Conservation (phyloP, 2,329 filamentous ascomycete genomes). For the Trichoderma sp. region DNA sequence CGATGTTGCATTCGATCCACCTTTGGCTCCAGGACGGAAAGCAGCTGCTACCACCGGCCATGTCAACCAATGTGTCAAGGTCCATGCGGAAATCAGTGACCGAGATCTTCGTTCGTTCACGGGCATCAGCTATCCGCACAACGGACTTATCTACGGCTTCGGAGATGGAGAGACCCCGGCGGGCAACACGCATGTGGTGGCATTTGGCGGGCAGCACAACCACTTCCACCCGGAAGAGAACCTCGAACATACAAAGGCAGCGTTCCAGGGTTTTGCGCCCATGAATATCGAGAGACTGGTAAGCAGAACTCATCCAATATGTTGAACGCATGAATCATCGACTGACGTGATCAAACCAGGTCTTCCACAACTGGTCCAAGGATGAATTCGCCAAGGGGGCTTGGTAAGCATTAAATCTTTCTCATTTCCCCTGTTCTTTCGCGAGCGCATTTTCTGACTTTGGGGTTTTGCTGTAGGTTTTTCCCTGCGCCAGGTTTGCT, state of each 20-base stretch:
- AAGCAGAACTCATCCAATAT: background rate
- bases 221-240: constrained; percentile 9
- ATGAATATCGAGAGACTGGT: constrained; percentile 11
- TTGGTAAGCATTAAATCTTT: background rate
- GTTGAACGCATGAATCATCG: background rate
- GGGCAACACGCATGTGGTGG: constrained; percentile 10
- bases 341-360: background rate
- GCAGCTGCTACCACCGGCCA: constrained; percentile 8
- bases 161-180: background rate
- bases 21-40: background rate
- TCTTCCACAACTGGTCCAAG: constrained; percentile 15
- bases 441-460: background rate
- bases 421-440: background rate
- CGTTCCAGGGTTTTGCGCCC: background rate
- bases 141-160: constrained; percentile 8
- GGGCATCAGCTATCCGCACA: constrained; percentile 14
- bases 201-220: constrained; percentile 11
- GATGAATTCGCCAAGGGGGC: constrained; percentile 12
- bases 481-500: constrained; percentile 10
- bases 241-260: constrained; percentile 5
- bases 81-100: constrained; percentile 13
- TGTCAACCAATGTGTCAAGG: constrained; percentile 14
- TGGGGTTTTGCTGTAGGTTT: background rate
- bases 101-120: constrained; percentile 10
- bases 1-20: constrained; percentile 5